Evolutionary conservation across 1,284 basidiomycete species (phyloP), one percentile per base, ranked within the genome.

Genomic region (Phlebopus sp.): DNA sequence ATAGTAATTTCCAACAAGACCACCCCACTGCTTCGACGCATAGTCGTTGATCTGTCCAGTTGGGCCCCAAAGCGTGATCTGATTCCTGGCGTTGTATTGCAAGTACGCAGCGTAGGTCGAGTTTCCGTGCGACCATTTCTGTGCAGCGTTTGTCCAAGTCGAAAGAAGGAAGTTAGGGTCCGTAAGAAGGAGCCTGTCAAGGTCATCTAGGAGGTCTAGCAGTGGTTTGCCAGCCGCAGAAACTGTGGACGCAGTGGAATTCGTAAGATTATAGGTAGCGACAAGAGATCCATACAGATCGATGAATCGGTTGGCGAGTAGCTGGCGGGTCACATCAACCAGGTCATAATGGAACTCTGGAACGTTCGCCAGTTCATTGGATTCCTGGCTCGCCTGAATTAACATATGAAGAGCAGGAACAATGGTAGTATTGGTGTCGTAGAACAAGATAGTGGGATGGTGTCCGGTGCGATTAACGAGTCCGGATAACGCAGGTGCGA

Each of bases 51-150:
- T 70, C 57, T 72, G 60, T n/a, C 71, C 72, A 19, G 61, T 59
- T 2, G 71, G 71, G n/a, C 74, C 74, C 72, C 73, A 75, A 23
- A 74, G 66, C 25, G 69, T 70, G 55, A 75, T 64, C 57, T 75
- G 73, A 56, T 75, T 75, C 29, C 72, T 65, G 11, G 73, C 69
- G 44, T 69, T 63, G 52, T 69, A 72, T 51, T 69, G 69, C 32
- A 75, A 62, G 45, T 67, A 69, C 19, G 56, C 56, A 0, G 61
- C 66, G 45, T 72, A 72, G n/a, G 64, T 56, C 45, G 47, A 39
- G 27, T 69, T 60, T 11, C 44, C 54, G 21, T 57, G 49, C 9
- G 67, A 58, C 66, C 67, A 70, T 15, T 48, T 50, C 21, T 55
- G 59, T 5, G 72, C 71, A 29, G 66, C 64, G 11, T 58, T 25